These are phyloP conservation scores for Globisporangium irregulare DNA, from an alignment of 352 stramenopile species.

Conservation along the genomic window DNA sequence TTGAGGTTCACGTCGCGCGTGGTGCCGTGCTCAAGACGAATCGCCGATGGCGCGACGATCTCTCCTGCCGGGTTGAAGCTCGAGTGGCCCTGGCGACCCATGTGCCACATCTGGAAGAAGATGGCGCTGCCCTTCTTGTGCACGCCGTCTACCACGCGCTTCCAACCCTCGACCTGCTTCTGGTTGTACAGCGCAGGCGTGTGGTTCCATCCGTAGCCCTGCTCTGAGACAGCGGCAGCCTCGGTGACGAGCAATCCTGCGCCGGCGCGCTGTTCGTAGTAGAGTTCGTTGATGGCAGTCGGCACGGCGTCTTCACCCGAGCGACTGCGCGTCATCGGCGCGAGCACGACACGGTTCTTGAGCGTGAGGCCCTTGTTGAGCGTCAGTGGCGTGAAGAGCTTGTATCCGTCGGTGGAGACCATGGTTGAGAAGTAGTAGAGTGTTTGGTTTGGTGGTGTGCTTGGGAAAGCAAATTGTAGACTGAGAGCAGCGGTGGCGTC, in stretches of 20 bases:
- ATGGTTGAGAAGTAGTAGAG: not conserved
- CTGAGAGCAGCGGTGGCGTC: not conserved
- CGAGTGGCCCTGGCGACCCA: slow-evolving; percentile 41
- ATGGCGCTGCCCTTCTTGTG: slow-evolving; percentile 48
- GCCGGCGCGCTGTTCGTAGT: slow-evolving; percentile 28
- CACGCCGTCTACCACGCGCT: slow-evolving; percentile 25
- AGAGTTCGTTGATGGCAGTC: slow-evolving; percentile 32
- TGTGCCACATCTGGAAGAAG: slow-evolving; percentile 63
- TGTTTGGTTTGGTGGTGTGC: not conserved
- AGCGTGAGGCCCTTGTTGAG: slow-evolving; percentile 17
- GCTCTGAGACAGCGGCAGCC: slow-evolving; percentile 7
- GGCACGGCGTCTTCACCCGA: slow-evolving; percentile 2
- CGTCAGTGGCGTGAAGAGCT: slow-evolving; percentile 8
- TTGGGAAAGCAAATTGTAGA: not conserved
- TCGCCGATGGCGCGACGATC: slow-evolving; percentile 2
- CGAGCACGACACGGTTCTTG: slow-evolving; percentile 32
- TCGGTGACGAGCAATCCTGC: slow-evolving; percentile 33
- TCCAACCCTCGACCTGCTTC: slow-evolving; percentile 1
- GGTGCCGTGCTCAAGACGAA: slow-evolving; percentile 16
- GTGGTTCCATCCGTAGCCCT: slow-evolving; percentile 14
- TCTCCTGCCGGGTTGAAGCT: slow-evolving; percentile 15
- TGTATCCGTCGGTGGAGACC: slow-evolving; percentile 4
- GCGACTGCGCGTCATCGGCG: slow-evolving; percentile 23
- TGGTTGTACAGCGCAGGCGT: slow-evolving; percentile 27
- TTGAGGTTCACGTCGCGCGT: not conserved